Evolutionary conservation across 1,139 yeast species (phyloP), one percentile per base, ranked within the genome.

Genomic region (Kazachstania sp.): DNA sequence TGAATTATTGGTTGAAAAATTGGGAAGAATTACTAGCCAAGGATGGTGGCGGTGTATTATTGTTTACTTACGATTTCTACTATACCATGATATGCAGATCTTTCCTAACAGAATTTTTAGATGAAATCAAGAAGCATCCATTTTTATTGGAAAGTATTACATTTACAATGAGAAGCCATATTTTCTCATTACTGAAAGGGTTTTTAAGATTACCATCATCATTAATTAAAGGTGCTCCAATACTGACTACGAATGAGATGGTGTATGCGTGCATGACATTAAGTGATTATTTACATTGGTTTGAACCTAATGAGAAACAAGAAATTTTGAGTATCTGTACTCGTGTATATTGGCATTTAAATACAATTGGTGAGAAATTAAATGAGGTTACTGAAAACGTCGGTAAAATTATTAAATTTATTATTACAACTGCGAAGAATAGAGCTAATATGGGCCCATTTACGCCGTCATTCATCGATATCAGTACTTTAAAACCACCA

Each of bases 301-400:
- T 71, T 62, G 58, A 61, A 16, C 57, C 58, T 16, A 49, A 59
- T 3, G 73, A 72, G 49, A 67, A 67, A 45, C 67, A 66, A 26
- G 64, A 60, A 46, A 58, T 73, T 1, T 53, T 77, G 37, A 72
- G 67, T 48, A 56, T 74, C 18, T 74, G 78, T 41, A 71, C 79
- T 0, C 67, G 69, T 48, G 71, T 74, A 7, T 77, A 77, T 53
- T 77, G 81, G 81, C 77, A 74, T 53, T 58, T 77, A 50, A 75
- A 73, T 50, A 71, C 75, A 30, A 71, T 74, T 49, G 81, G 81
- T 2, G 78, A 75, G 51, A 70, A 71, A 49, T 67, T 70, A 51
- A 75, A 75, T 51, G 81, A 76, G 56, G 78, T 78, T 5, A 75
- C 79, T 0, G 78, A 74, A 49, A 74, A 78, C 4, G 77, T 77